A percentile compares a stretch with the other conserved stretches of the same genome.
These are phyloP conservation scores for Neophaeococcomyces mojaviensis DNA, from an alignment of 2,329 filamentous ascomycete genomes.

Conservation along the genomic window DNA sequence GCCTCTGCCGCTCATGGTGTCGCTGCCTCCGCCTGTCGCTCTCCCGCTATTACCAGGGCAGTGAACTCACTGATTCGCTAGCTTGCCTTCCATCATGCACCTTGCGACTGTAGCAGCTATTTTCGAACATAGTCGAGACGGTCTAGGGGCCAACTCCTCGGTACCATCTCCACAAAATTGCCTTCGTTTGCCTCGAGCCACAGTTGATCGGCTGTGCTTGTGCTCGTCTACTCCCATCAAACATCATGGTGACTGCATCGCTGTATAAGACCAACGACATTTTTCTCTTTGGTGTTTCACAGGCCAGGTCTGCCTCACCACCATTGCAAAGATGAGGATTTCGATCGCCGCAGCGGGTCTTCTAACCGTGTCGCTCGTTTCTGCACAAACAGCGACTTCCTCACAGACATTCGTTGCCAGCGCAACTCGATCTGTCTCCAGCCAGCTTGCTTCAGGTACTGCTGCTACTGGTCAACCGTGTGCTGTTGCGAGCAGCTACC, in stretches of 20 bases:
- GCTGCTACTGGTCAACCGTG: constrained; percentile 4
- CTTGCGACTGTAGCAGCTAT: background rate
- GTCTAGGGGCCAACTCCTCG: background rate
- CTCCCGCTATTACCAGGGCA: background rate
- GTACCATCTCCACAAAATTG: background rate
- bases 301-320: background rate
- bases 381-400: background rate
- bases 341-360: background rate
- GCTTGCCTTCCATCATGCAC: background rate
- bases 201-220: background rate
- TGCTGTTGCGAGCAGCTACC: constrained; percentile 6
- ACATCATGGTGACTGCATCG: too few species aligned
- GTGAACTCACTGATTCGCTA: background rate
- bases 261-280: too few species aligned
- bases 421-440: background rate
- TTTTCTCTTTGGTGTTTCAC: too few species aligned
- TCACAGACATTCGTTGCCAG: background rate
- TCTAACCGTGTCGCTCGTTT: background rate
- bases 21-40: background rate
- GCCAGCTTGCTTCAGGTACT: background rate
- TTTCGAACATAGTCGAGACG: background rate
- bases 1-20: background rate
- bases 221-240: background rate
- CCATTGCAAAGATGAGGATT: background rate
- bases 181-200: too few species aligned